These are phyloP conservation scores for Vitis amurensis DNA, from an alignment of 164 flowering plant species.

Conservation along the genomic window DNA sequence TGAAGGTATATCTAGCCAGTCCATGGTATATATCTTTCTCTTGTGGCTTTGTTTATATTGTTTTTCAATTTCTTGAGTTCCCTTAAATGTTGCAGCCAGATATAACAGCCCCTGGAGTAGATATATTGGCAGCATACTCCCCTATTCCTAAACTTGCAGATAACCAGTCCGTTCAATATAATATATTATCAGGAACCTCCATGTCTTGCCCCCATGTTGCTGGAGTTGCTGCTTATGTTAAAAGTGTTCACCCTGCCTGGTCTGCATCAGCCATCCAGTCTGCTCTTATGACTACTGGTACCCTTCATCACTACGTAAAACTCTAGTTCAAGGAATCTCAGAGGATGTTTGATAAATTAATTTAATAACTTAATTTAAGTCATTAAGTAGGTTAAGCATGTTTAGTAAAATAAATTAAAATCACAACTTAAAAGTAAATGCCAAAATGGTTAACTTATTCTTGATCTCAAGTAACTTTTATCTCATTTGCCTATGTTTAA, in stretches of 20 bases:
- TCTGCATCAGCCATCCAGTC: constrained; percentile 31
- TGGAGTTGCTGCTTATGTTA: constrained; percentile 32
- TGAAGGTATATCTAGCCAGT: constrained; percentile 11
- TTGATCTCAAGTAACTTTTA: too few species aligned
- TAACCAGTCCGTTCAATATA: constrained; percentile 8
- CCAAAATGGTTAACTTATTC: too few species aligned
- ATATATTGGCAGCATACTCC: constrained; percentile 19
- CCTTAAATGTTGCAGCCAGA: constrained; percentile 15
- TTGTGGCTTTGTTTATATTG: background rate
- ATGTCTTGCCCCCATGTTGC: constrained; percentile 36
- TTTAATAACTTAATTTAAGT: too few species aligned
- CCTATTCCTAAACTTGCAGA: background rate
- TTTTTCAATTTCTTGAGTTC: background rate
- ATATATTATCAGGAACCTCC: constrained; percentile 30
- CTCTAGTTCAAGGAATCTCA: too few species aligned
- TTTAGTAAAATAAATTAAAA: too few species aligned
- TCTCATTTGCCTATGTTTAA: too few species aligned
- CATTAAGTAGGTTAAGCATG: too few species aligned
- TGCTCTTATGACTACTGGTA: constrained; percentile 33
- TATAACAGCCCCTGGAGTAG: constrained; percentile 18
- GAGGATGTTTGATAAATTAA: too few species aligned
- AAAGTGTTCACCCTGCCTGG: constrained; percentile 32
- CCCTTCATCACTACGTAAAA: too few species aligned
- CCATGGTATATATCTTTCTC: background rate
- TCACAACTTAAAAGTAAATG: too few species aligned